Evolutionary conservation across 805 yeast genomes (phyloP), one percentile per base, ranked within the genome.

Genomic region (Metschnikowia peoriensis): DNA sequence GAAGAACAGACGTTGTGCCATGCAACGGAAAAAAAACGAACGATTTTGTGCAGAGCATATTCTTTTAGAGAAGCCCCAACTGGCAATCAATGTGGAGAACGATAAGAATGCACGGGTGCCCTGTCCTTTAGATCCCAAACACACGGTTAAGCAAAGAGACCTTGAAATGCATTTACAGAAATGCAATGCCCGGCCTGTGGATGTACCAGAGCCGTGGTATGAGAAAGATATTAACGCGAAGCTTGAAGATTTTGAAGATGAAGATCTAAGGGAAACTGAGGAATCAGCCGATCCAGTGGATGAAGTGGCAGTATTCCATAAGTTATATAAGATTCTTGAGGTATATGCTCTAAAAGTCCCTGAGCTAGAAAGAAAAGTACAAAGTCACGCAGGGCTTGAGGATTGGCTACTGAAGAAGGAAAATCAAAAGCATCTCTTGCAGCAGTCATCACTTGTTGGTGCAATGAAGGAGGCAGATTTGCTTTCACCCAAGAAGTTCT

Each of bases 381-480:
- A 56, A 12, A 51, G 50, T 15, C 78, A 75, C 51, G 32, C 54
- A 0, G 78, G 77, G 1, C 63, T 74, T 29, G 53, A 63, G 15
- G 35, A 44, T 11, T 70, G 91, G 52, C 70, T 81, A 44, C 68
- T 68, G 4, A 80, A 81, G 57, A 67, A 84, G 34, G 72, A 72
- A 22, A 83, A 84, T 65, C 80, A 77, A 55, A 90, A 90, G 62
- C 97, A 91, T 69, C 86, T 93, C 0, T 64, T 78, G 3, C 97
- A 91, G 65, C 97, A 91, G 66, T 78, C 91, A 0, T 86, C 96
- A 1, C 66, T 91, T 52, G 86, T 88, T 14, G 90, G 88, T 1
- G 87, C 87, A 55, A 66, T 91, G 61, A 72, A 77, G 27, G 64
- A 68, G 5, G 56, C 66, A 14, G 64, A 64, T 0, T 62, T 85